These are phyloP conservation scores for Cyberlindnera euphorbiiphila DNA, from an alignment of 805 yeast species.

Conservation along the genomic window DNA sequence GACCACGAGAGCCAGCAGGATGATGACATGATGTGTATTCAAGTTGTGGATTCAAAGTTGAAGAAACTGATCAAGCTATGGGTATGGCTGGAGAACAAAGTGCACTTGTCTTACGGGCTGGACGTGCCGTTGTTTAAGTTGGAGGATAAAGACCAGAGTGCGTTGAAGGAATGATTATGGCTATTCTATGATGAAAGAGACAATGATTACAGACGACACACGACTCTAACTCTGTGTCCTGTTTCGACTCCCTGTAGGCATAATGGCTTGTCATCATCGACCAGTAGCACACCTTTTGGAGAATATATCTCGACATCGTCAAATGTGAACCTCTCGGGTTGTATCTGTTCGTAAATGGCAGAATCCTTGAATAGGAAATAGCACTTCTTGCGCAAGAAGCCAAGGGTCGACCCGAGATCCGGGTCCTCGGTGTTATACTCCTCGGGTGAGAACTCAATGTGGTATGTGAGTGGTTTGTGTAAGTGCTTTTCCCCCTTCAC, in stretches of 20 bases:
- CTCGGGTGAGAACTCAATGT: conserved; percentile 78
- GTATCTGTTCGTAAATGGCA: conserved; percentile 28
- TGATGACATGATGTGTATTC: conserved; percentile 6
- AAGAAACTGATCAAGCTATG: conserved; percentile 57
- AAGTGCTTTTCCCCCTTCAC: conserved; percentile 18
- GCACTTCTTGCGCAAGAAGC: conserved; percentile 54
- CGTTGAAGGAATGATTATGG: neutral
- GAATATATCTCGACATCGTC: conserved; percentile 35
- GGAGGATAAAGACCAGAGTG: conserved; percentile 4
- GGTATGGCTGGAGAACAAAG: conserved; percentile 59
- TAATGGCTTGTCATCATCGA: conserved; percentile 42
- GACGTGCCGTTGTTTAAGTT: conserved; percentile 27
- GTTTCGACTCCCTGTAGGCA: conserved; percentile 52
- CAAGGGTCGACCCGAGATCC: conserved; percentile 66
- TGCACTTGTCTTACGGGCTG: neutral
- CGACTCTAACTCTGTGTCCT: conserved; percentile 42
- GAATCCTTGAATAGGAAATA: conserved; percentile 51
- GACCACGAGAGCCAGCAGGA: conserved; percentile 7
- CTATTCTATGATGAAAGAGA: too few species aligned
- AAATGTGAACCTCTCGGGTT: conserved; percentile 19
- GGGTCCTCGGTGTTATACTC: conserved; percentile 60
- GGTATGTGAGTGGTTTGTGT: conserved; percentile 46
- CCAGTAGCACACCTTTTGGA: conserved; percentile 30
- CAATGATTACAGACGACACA: conserved; percentile 4
- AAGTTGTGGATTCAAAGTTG: conserved; percentile 32